phyloP scores from a whole-genome alignment of 106 monocot genomes.

The Agapanthus africanus region DNA sequence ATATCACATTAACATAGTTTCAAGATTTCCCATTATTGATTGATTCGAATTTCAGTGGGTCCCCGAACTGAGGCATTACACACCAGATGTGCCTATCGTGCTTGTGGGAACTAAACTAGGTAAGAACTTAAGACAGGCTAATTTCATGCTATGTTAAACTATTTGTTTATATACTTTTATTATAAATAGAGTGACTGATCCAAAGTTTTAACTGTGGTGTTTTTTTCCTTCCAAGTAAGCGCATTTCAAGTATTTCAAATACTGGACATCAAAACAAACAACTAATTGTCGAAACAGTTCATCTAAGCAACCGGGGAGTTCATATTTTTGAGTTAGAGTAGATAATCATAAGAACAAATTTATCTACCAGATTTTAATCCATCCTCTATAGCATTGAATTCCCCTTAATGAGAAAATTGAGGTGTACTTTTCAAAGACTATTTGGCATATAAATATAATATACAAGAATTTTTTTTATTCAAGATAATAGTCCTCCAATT shows the following conservation, averaged over 20 bases:
- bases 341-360: too few relatives aligned
- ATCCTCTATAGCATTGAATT: too few relatives aligned
- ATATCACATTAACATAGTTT: neutral
- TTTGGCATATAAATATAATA: too few relatives aligned
- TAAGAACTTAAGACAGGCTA: constrained; percentile 9
- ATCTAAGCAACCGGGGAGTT: too few relatives aligned
- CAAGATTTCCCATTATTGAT: neutral
- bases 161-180: neutral
- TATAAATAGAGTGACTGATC: neutral
- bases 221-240: neutral
- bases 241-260: neutral
- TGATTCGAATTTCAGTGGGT: constrained; percentile 47
- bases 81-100: constrained; percentile 60
- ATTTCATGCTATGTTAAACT: neutral
- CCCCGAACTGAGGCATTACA: constrained; percentile 71
- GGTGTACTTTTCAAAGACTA: too few relatives aligned
- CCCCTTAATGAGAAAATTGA: too few relatives aligned
- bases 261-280: neutral
- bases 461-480: too few relatives aligned
- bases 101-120: constrained; percentile 79
- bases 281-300: too few relatives aligned
- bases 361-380: too few relatives aligned
- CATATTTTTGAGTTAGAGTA: too few relatives aligned
- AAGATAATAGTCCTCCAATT: too few relatives aligned
- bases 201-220: neutral